Percentiles rank a stretch among this genome's conserved stretches.
Evolutionary conservation across 2,329 filamentous ascomycete genomes (phyloP).

Genomic region (Dactylellina drechsleri): DNA sequence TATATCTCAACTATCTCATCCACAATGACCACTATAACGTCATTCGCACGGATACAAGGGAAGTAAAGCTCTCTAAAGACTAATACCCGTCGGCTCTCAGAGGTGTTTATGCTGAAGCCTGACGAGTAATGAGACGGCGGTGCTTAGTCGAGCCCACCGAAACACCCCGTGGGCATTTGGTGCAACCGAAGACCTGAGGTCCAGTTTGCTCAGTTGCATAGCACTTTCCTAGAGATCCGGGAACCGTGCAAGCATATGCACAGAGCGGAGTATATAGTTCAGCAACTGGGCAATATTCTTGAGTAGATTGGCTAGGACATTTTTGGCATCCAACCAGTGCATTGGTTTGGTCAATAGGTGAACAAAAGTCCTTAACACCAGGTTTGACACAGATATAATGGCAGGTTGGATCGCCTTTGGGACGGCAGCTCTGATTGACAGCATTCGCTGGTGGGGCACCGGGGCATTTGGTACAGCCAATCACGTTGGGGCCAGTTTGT

Average conservation of each 20-base stretch:
- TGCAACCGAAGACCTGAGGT: constrained; percentile 1
- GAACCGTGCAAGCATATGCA: constrained; percentile 1
- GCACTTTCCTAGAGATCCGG: constrained; percentile 10
- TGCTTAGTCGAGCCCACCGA: not conserved
- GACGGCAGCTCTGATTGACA: constrained; percentile 8
- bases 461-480: constrained; percentile 10
- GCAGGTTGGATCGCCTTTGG: constrained; percentile 6
- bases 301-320: constrained; percentile 7
- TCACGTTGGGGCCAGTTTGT: constrained; percentile 1
- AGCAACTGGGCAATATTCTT: constrained; percentile 1
- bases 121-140: not conserved
- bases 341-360: constrained; percentile 9
- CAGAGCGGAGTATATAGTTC: constrained; percentile 5
- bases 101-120: too few relatives aligned
- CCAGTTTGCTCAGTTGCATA: not conserved
- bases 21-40: too few relatives aligned
- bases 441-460: not conserved
- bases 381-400: constrained; percentile 6
- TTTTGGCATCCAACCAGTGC: constrained; percentile 7
- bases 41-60: too few relatives aligned
- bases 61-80: too few relatives aligned
- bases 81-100: too few relatives aligned
- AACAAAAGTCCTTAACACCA: constrained; percentile 8
- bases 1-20: too few relatives aligned
- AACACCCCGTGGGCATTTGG: constrained; percentile 4